These are phyloP conservation scores for Yarrowia phangngaensis DNA, from an alignment of 805 yeast species.

Conservation along the genomic window DNA sequence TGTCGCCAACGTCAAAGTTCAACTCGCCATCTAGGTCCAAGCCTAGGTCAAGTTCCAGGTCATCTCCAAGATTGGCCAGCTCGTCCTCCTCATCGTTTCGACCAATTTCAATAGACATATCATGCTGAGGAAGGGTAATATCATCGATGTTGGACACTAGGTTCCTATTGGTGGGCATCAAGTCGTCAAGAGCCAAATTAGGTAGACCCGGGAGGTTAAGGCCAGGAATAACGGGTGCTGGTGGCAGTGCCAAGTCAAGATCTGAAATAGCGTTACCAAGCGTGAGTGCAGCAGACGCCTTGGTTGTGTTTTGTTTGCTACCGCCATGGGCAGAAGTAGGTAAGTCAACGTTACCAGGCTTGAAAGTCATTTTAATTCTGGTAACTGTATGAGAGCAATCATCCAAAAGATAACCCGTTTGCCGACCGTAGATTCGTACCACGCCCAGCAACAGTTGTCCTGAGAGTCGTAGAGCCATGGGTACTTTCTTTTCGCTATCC, in stretches of 20 bases:
- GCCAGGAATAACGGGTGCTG: conserved; percentile 13
- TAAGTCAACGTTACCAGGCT: conserved; percentile 47
- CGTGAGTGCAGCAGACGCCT: conserved; percentile 44
- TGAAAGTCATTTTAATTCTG: conserved; percentile 56
- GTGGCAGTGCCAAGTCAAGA: conserved; percentile 49
- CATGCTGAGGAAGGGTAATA: conserved; percentile 26
- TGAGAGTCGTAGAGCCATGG: conserved; percentile 73
- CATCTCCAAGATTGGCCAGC: conserved; percentile 34
- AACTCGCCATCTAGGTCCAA: conserved; percentile 15
- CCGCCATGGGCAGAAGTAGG: conserved; percentile 31
- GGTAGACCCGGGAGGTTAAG: conserved; percentile 3
- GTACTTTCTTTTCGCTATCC: conserved; percentile 46
- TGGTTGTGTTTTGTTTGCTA: conserved; percentile 4
- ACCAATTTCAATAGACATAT: conserved; percentile 24
- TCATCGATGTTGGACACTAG: conserved; percentile 21
- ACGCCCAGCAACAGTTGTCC: conserved; percentile 86
- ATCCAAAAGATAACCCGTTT: conserved; percentile 75
- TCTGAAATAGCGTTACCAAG: conserved; percentile 77
- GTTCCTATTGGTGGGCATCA: conserved; percentile 12
- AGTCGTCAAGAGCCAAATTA: conserved; percentile 13
- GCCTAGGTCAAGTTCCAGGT: conserved; percentile 32
- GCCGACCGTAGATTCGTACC: conserved; percentile 77
- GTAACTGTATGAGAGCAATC: conserved; percentile 76
- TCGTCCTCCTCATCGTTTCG: conserved; percentile 33
- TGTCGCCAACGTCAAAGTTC: conserved; percentile 17